These are phyloP conservation scores for Gracilaria gracilis DNA, from an alignment of 23 red algal genomes.

Conservation along the genomic window DNA sequence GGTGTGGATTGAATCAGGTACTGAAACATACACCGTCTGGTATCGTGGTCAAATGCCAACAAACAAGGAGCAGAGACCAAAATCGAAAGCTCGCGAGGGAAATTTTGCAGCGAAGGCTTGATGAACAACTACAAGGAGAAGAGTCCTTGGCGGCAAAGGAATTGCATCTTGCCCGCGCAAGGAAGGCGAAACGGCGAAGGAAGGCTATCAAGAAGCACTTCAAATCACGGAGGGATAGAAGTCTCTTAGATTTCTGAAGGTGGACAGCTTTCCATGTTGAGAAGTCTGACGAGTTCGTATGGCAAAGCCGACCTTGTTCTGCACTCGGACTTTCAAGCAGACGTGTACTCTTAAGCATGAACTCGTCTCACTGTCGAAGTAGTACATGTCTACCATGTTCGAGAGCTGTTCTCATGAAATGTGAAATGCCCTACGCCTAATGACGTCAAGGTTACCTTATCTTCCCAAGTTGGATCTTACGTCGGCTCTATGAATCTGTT, in stretches of 20 bases:
- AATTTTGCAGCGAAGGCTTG: conserved; percentile 76
- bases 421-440: too few species aligned
- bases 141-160: conserved; percentile 72
- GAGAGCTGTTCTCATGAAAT: too few species aligned
- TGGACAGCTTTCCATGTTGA: not conserved
- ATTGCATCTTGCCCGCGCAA: conserved; percentile 65
- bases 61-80: conserved; percentile 74
- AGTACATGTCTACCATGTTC: too few species aligned
- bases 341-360: too few species aligned
- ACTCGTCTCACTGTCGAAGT: too few species aligned
- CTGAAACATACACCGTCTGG: conserved; percentile 90
- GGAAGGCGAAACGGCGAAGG: conserved; percentile 76
- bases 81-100: conserved; percentile 82
- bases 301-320: not conserved
- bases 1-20: not conserved
- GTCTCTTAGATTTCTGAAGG: conserved; percentile 27
- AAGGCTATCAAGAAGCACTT: conserved; percentile 91
- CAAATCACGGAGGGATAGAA: conserved; percentile 82
- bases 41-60: conserved; percentile 86
- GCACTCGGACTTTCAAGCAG: not conserved
- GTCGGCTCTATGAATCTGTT: not conserved
- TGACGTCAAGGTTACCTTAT: not conserved
- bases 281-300: not conserved
- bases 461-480: not conserved
- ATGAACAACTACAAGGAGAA: conserved; percentile 73